Percentiles rank a stretch among this genome's conserved stretches.
phyloP scores from a whole-genome alignment of 1,284 basidiomycete species.

The Cronartium quercuum region DNA sequence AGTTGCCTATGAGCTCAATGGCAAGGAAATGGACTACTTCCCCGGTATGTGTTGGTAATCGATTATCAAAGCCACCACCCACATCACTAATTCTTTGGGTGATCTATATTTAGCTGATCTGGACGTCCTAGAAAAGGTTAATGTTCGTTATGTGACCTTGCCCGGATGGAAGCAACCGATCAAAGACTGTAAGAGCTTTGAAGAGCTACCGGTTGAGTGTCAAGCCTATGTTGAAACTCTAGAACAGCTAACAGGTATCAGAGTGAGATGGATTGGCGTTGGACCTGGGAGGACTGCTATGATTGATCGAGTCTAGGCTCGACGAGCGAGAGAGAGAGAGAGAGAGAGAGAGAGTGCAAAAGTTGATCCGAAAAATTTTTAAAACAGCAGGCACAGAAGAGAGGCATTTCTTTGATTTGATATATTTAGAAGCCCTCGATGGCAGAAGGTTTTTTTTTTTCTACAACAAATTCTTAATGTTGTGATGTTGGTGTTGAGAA shows the following conservation, averaged over 20 bases:
- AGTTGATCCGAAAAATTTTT: too few species aligned
- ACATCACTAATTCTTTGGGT: neutral
- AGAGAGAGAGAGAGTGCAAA: too few species aligned
- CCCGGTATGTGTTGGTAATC: conserved; percentile 39
- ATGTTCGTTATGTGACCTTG: conserved; percentile 82
- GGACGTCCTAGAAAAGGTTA: conserved; percentile 69
- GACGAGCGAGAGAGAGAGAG: too few species aligned
- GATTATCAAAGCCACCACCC: neutral
- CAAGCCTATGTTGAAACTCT: conserved; percentile 82
- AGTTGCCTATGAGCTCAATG: conserved; percentile 46
- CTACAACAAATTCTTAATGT: too few species aligned
- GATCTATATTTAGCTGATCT: conserved; percentile 63
- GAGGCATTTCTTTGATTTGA: too few species aligned
- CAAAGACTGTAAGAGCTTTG: conserved; percentile 60
- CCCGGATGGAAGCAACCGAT: conserved; percentile 89
- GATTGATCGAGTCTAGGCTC: conserved; percentile 52
- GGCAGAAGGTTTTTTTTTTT: too few species aligned
- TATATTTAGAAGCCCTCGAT: too few species aligned
- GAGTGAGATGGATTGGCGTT: conserved; percentile 84
- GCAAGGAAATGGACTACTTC: conserved; percentile 49
- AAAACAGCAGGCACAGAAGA: too few species aligned
- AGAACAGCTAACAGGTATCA: conserved; percentile 70
- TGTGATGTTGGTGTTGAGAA: too few species aligned
- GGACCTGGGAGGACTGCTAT: conserved; percentile 77
- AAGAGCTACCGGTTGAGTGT: conserved; percentile 78